Evolutionary conservation across 768 basidiomycete genomes (phyloP), one percentile per base, ranked within the genome.

Genomic region (Trametes gibbosa): DNA sequence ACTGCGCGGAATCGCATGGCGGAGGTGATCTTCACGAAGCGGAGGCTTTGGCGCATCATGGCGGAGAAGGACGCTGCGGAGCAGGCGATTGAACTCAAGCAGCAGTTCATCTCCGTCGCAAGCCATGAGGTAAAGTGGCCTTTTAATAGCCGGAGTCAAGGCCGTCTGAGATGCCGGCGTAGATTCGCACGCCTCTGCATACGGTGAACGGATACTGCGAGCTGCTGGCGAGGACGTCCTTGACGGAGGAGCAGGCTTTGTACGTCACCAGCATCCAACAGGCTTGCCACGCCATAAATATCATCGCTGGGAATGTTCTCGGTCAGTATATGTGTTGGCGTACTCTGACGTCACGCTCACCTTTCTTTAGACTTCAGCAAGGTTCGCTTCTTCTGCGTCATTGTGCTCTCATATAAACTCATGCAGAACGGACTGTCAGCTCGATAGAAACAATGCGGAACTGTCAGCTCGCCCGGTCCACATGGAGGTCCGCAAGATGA

Each of bases 31-130:
- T 53, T 69, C 24, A 70, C 69, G 19, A 69, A 66, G 53, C 57
- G 69, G 1, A 54, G 68, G 9, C 46, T 69, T 5, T 69, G 68
- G 69, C 63, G 69, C 2, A 69, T 69, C 52, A 70, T 70, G 69
- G 69, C 69, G 5, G 69, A 70, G 60, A 70, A 70, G 57, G 68
- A 70, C 48, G 69, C 69, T 0, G 69, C 69, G 2, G 69, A 70
- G 51, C 69, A 68, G 63, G 68, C 69, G 34, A 68, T 65, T 27
- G 69, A 66, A 53, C 65, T 70, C 21, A 70, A 69, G 59, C 68
- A 69, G 57, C 69, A 70, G 43, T 70, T 70, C 56, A 70, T 70
- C 41, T 65, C 65, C 27, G 64, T 70, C 3, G 69, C 69, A 14
- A 70, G 69, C 23, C 69, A 70, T 53, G 69, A 70, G 56, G 69